Percentiles rank a stretch among this genome's conserved stretches.
phyloP scores from a whole-genome alignment of 2,329 filamentous ascomycete genomes.

The Penicillium occitanis region DNA sequence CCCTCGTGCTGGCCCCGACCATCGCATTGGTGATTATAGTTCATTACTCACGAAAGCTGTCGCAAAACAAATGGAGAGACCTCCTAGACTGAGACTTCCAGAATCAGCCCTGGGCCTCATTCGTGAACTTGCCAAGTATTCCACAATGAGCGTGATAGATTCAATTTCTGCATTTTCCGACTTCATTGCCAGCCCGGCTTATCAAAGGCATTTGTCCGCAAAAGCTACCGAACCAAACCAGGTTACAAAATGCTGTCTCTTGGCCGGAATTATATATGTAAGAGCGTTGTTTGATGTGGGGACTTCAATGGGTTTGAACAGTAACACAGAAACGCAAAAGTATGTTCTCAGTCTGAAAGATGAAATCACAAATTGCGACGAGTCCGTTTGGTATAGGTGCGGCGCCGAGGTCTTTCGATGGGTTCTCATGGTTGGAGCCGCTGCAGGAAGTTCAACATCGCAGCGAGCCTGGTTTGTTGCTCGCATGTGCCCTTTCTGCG shows the following conservation, averaged over 20 bases:
- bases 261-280: not conserved
- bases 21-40: not conserved
- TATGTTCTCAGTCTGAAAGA: not conserved
- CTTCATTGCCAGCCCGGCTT: not conserved
- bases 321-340: not conserved
- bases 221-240: not conserved
- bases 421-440: not conserved
- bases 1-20: not conserved
- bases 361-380: not conserved
- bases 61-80: constrained; percentile 12
- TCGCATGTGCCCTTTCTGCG: constrained; percentile 15
- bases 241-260: not conserved
- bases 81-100: constrained; percentile 9
- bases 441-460: constrained; percentile 6
- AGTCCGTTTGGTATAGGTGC: not conserved
- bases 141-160: not conserved
- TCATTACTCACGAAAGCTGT: constrained; percentile 4
- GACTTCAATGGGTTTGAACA: not conserved
- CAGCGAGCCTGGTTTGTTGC: constrained; percentile 17
- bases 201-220: not conserved
- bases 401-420: not conserved
- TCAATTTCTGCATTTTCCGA: not conserved
- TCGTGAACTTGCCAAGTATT: constrained; percentile 1
- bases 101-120: constrained; percentile 1
- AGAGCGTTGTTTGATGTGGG: not conserved